Evolutionary conservation across 345 rosid genomes (phyloP).

Genomic region (Salix dunnii): DNA sequence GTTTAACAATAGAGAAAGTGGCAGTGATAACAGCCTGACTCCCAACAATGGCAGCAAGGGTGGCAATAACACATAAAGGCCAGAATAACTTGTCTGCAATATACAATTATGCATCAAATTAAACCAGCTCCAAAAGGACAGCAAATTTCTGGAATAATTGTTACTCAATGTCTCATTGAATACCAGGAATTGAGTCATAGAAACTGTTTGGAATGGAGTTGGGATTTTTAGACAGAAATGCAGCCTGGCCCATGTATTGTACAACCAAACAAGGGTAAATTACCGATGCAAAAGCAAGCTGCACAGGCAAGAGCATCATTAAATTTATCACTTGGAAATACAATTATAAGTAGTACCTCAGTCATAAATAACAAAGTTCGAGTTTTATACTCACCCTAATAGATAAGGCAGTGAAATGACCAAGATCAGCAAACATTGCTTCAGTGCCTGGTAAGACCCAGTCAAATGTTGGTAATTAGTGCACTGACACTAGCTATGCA

Average conservation of each 20-base stretch:
- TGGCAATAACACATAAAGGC: slow-evolving; percentile 87
- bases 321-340: slow-evolving; percentile 11
- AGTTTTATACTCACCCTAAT: slow-evolving; percentile 52
- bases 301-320: slow-evolving; percentile 32
- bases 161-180: slow-evolving; percentile 11
- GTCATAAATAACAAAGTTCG: not conserved
- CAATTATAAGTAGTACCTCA: not conserved
- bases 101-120: slow-evolving; percentile 16
- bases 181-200: slow-evolving; percentile 81
- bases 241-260: slow-evolving; percentile 99
- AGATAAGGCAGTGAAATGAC: slow-evolving; percentile 85
- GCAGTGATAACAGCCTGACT: slow-evolving; percentile 90
- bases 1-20: slow-evolving; percentile 84
- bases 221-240: slow-evolving; percentile 73
- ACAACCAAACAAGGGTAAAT: slow-evolving; percentile 91
- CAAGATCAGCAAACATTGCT: slow-evolving; percentile 96
- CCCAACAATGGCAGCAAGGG: slow-evolving; percentile 89
- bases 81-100: slow-evolving; percentile 67
- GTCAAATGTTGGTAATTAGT: slow-evolving; percentile 4
- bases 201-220: slow-evolving; percentile 47
- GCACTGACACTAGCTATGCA: not conserved
- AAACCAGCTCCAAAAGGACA: slow-evolving; percentile 11
- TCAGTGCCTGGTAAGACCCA: slow-evolving; percentile 68
- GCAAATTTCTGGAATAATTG: not conserved
- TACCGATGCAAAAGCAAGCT: slow-evolving; percentile 71